A percentile compares a stretch with the other conserved stretches of the same genome.
Evolutionary conservation across 2,329 filamentous ascomycete species (phyloP).

Genomic region (Lasiodiplodia citricola): DNA sequence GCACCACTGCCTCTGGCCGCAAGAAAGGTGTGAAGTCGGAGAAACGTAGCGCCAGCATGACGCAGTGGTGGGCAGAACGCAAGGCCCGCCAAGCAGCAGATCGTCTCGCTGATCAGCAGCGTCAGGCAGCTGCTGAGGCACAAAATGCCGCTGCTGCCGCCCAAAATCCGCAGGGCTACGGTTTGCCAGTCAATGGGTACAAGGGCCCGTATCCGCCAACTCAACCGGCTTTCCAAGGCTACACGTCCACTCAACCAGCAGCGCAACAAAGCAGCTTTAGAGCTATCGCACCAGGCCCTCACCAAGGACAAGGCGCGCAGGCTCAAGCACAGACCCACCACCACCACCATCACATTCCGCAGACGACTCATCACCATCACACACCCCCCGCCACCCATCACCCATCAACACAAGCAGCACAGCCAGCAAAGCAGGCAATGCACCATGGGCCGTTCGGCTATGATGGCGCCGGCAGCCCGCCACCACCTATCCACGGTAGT

Average conservation of each 20-base stretch:
- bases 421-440: neutral
- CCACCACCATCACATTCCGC: constrained; percentile 24
- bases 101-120: constrained; percentile 34
- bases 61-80: constrained; percentile 53
- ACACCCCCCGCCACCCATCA: constrained; percentile 1
- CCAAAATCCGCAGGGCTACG: constrained; percentile 3
- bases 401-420: constrained; percentile 6
- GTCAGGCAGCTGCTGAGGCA: constrained; percentile 15
- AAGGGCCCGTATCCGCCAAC: constrained; percentile 20
- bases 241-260: neutral
- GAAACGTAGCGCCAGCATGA: constrained; percentile 52
- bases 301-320: neutral
- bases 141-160: constrained; percentile 8
- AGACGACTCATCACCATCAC: constrained; percentile 11
- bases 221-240: constrained; percentile 11
- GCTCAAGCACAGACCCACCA: constrained; percentile 20
- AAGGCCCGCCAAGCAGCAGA: constrained; percentile 43
- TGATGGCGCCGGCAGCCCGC: constrained; percentile 19
- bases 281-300: constrained; percentile 22
- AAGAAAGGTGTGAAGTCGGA: constrained; percentile 47
- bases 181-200: constrained; percentile 13
- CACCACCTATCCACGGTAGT: constrained; percentile 2
- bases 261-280: constrained; percentile 13
- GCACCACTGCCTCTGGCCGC: constrained; percentile 1
- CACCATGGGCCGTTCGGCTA: constrained; percentile 19